phyloP scores from a whole-genome alignment of 208 protist species.

The Tritrichomonas foetus region DNA sequence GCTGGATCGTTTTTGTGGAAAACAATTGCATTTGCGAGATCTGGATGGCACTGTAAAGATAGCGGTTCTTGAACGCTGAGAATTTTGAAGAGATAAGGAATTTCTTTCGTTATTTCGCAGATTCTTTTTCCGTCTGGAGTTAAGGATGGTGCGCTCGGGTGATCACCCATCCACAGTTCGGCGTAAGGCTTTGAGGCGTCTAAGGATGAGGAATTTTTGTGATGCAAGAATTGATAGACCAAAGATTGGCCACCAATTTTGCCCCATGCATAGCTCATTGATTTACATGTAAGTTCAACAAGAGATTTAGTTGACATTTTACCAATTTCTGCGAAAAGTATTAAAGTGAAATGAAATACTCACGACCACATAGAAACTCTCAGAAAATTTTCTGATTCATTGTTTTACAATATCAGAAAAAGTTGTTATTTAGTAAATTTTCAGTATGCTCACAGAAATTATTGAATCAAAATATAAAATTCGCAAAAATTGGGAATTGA shows the following conservation, averaged over 20 bases:
- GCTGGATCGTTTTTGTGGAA: conserved; percentile 58
- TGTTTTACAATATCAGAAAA: too few species aligned
- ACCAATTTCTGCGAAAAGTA: too few species aligned
- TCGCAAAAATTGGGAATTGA: too few species aligned
- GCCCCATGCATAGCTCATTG: conserved; percentile 64
- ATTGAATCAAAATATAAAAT: too few species aligned
- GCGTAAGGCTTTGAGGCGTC: conserved; percentile 61
- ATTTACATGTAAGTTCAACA: conserved; percentile 41
- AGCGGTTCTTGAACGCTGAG: conserved; percentile 84
- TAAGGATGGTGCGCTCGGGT: conserved; percentile 75
- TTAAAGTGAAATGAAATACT: too few species aligned
- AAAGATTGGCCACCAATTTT: conserved; percentile 52
- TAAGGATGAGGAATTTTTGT: conserved; percentile 3
- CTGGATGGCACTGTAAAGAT: conserved; percentile 93
- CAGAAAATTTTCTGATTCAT: too few species aligned
- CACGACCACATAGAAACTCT: too few species aligned
- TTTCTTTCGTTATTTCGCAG: background rate
- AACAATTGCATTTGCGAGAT: conserved; percentile 72
- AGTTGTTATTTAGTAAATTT: too few species aligned
- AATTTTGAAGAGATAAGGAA: conserved; percentile 83
- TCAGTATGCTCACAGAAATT: too few species aligned
- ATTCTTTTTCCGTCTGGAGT: background rate
- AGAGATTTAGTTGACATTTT: too few species aligned
- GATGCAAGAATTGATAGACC: conserved; percentile 49
- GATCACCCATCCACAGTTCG: conserved; percentile 95